Evolutionary conservation across 345 rosid species (phyloP).

Genomic region (Eucalyptus cloeziana): DNA sequence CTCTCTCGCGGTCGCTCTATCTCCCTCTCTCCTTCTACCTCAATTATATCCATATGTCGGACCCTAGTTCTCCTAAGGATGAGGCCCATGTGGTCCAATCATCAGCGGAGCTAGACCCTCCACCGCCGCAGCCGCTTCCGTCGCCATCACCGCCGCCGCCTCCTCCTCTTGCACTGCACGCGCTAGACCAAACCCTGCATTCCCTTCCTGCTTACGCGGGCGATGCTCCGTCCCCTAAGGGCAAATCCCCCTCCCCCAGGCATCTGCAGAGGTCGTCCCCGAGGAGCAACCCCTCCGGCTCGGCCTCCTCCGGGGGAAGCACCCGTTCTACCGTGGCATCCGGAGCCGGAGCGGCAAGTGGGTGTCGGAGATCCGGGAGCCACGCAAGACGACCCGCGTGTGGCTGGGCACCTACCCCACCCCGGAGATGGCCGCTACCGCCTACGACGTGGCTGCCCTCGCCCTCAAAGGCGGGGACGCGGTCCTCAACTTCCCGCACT

Average conservation of each 20-base stretch:
- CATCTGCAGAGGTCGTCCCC: not conserved
- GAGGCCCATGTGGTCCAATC: not conserved
- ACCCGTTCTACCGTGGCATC: slow-evolving; percentile 53
- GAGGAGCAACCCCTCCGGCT: not conserved
- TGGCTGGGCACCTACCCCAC: slow-evolving; percentile 88
- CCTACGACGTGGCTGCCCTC: slow-evolving; percentile 79
- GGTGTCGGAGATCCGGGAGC: slow-evolving; percentile 94
- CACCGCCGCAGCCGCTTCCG: not conserved
- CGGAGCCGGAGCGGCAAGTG: slow-evolving; percentile 75
- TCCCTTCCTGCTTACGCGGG: slow-evolving; percentile 3
- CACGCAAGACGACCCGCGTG: slow-evolving; percentile 70
- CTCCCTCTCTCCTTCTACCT: not conserved
- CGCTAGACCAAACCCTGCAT: slow-evolving; percentile 1
- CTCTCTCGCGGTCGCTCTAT: not conserved
- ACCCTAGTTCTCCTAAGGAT: not conserved
- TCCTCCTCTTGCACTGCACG: not conserved
- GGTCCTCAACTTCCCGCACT: slow-evolving; percentile 56
- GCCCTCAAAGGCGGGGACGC: slow-evolving; percentile 69
- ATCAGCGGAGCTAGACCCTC: not conserved
- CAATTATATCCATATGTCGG: not conserved
- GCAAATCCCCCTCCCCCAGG: slow-evolving; percentile 5
- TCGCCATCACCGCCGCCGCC: not conserved
- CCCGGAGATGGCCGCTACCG: slow-evolving; percentile 86
- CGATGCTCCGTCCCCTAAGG: slow-evolving; percentile 3
- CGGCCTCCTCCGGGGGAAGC: slow-evolving; percentile 21